Evolutionary conservation across 2,329 filamentous ascomycete species (phyloP).

Genomic region (Pseudomassariella vexata): DNA sequence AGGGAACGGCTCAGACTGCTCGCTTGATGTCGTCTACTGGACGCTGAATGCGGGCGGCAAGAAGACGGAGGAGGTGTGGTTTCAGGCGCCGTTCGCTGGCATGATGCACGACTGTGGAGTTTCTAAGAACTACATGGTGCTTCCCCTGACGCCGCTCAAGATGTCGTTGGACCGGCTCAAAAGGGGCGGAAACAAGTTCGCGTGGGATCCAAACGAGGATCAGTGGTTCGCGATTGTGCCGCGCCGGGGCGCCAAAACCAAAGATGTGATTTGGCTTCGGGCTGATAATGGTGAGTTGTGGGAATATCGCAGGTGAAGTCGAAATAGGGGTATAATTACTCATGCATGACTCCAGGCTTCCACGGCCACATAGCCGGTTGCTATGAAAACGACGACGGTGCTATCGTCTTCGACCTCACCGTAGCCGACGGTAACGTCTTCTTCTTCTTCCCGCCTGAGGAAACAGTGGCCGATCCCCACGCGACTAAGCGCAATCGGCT

Average conservation of each 20-base stretch:
- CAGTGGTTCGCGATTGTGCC: conserved; percentile 51
- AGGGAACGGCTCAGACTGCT: conserved; percentile 34
- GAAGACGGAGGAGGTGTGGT: conserved; percentile 42
- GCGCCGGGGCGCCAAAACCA: conserved; percentile 39
- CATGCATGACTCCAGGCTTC: conserved; percentile 23
- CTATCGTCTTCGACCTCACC: conserved; percentile 38
- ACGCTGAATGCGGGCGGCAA: conserved; percentile 35
- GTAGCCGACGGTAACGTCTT: conserved; percentile 39
- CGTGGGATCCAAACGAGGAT: conserved; percentile 47
- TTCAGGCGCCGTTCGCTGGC: conserved; percentile 44
- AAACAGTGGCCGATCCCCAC: conserved; percentile 16
- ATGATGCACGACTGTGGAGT: conserved; percentile 47
- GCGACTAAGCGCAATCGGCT: conserved; percentile 24
- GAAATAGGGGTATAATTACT: too few relatives aligned
- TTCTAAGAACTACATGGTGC: conserved; percentile 39
- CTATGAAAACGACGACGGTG: conserved; percentile 39
- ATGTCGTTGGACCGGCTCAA: conserved; percentile 36
- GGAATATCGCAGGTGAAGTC: not conserved
- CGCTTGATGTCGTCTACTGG: conserved; percentile 38
- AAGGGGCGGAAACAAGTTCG: conserved; percentile 42
- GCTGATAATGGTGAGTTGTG: conserved; percentile 40
- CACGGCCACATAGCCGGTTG: conserved; percentile 42
- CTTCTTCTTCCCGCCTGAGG: conserved; percentile 36
- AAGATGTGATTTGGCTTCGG: conserved; percentile 47
- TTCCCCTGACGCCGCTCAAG: conserved; percentile 43